Conservation (phyloP, 305 asterid genomes). For the Solanum aculeatissimum region DNA sequence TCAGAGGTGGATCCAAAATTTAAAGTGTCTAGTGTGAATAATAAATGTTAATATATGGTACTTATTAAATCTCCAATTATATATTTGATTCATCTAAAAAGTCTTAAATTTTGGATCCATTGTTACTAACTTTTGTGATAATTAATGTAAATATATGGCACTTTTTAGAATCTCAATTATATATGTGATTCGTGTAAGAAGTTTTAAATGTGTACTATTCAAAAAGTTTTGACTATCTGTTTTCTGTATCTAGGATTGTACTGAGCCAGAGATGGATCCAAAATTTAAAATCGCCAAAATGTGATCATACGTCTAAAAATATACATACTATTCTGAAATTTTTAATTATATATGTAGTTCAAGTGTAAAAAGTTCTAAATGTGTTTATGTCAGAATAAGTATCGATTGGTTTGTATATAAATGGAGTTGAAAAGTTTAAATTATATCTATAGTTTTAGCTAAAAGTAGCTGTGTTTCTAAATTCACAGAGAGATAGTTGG, state of each 20-base stretch:
- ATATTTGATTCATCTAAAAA: background rate
- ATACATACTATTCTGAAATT: background rate
- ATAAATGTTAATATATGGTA: background rate
- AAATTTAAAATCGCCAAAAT: background rate
- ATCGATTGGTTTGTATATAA: background rate
- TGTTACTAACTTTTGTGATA: background rate
- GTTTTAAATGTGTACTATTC: background rate
- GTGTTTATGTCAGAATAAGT: background rate
- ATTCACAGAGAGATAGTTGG: background rate
- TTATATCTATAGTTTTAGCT: background rate
- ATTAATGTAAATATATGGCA: background rate
- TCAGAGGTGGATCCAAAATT: background rate
- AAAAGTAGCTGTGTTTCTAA: background rate
- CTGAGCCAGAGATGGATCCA: background rate
- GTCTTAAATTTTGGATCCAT: background rate
- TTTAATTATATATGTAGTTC: background rate
- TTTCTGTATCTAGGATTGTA: background rate
- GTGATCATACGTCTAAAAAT: background rate
- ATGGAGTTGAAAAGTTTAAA: background rate
- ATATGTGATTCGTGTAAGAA: background rate
- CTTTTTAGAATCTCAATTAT: background rate
- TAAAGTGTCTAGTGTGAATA: background rate
- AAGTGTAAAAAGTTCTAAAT: background rate
- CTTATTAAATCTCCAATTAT: background rate
- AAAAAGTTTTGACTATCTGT: background rate